These are phyloP conservation scores for Colletotrichum sp. DNA, from an alignment of 2,329 filamentous ascomycete genomes.

Conservation along the genomic window DNA sequence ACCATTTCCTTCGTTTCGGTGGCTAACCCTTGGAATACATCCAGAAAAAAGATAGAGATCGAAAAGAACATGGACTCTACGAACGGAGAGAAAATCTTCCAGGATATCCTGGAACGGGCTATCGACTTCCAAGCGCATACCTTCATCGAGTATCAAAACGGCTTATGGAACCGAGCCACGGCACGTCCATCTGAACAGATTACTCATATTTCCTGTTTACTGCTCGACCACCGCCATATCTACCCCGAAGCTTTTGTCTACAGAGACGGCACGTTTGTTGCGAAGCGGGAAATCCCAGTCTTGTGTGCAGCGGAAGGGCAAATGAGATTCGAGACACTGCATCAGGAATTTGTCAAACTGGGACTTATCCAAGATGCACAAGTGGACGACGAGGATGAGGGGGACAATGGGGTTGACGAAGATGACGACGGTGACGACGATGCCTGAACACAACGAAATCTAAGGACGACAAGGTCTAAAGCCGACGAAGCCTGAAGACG, in stretches of 20 bases:
- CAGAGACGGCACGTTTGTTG: background rate
- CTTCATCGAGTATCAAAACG: background rate
- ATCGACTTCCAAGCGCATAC: background rate
- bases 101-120: background rate
- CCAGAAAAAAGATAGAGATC: background rate
- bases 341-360: background rate
- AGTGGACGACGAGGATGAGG: background rate
- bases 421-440: background rate
- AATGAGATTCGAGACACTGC: background rate
- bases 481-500: background rate
- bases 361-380: background rate
- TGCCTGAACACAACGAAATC: no score
- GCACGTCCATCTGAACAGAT: background rate
- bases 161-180: background rate
- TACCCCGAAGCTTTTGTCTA: background rate
- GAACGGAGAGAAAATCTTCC: background rate
- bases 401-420: background rate
- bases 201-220: background rate
- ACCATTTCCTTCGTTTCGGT: background rate
- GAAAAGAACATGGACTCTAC: background rate
- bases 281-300: background rate
- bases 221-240: background rate
- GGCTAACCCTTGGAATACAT: background rate
- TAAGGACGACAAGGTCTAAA: background rate
- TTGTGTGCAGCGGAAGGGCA: background rate